phyloP scores from a whole-genome alignment of 345 rosid species.

The Corchorus capsularis region DNA sequence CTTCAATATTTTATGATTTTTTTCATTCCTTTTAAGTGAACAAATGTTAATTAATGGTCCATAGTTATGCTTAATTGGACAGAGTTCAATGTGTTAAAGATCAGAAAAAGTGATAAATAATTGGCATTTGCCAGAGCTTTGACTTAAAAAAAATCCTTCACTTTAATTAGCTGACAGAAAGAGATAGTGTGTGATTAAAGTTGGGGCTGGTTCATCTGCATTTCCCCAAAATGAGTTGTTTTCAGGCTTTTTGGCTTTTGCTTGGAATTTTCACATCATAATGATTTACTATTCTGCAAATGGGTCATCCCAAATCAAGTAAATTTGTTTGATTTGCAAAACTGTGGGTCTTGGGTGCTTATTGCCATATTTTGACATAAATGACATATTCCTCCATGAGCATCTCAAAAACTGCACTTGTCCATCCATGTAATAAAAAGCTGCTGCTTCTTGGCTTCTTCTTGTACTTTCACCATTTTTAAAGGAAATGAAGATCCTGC shows the following conservation, averaged over 20 bases:
- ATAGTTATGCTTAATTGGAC: neutral
- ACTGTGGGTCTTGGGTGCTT: neutral
- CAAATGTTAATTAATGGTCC: neutral
- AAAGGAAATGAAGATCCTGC: neutral
- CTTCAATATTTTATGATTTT: neutral
- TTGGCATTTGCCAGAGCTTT: neutral
- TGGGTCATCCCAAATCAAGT: neutral
- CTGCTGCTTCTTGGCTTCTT: neutral
- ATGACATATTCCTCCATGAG: neutral
- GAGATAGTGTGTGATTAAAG: neutral
- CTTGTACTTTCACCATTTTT: neutral
- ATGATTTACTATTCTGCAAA: neutral
- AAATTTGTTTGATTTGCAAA: too few species aligned
- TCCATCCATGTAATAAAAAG: neutral
- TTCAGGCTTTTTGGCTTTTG: neutral
- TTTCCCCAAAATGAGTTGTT: neutral
- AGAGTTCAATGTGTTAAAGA: neutral
- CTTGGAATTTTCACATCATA: neutral
- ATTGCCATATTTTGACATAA: neutral
- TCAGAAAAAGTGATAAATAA: neutral
- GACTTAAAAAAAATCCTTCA: neutral
- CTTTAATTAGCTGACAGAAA: neutral
- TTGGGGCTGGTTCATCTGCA: conserved; percentile 8
- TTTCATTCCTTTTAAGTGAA: neutral
- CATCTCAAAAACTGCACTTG: neutral